Evolutionary conservation across 495 filamentous ascomycete genomes (phyloP).

Genomic region (Hypoxylon rickii): DNA sequence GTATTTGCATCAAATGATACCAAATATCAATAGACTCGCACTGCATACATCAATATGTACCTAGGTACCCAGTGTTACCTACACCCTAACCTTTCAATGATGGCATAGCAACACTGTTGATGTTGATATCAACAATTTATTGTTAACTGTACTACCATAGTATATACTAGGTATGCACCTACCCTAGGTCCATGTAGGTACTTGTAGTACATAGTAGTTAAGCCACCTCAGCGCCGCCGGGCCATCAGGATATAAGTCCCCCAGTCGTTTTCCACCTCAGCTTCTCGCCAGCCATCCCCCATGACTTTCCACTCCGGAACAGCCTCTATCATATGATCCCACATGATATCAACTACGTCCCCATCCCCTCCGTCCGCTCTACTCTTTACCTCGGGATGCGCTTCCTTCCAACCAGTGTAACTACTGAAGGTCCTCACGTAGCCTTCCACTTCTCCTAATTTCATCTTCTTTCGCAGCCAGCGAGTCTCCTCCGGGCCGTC

Average conservation of each 20-base stretch:
- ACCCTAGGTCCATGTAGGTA: no score
- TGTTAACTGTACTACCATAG: no score
- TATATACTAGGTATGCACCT: no score
- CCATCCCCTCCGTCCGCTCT: constrained; percentile 54
- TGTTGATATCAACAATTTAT: no score
- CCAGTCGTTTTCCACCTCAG: constrained; percentile 58
- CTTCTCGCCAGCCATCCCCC: constrained; percentile 53
- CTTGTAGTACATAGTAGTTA: no score
- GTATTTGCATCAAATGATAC: no score
- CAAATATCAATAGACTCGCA: no score
- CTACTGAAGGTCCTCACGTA: constrained; percentile 62
- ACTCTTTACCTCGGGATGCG: constrained; percentile 49
- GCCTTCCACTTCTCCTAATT: constrained; percentile 57
- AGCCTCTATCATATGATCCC: constrained; percentile 53
- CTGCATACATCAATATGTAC: no score
- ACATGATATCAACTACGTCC: constrained; percentile 61
- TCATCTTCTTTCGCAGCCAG: constrained; percentile 58
- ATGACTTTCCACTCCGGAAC: constrained; percentile 55
- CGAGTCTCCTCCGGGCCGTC: constrained; percentile 49
- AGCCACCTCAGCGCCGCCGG: constrained; percentile 49
- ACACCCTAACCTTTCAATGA: no score
- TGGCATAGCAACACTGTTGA: no score
- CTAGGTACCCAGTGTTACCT: no score
- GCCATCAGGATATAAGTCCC: constrained; percentile 60
- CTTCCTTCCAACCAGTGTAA: constrained; percentile 59